Conservation (phyloP, 2,329 filamentous ascomycete species). For the Talaromyces sp. region DNA sequence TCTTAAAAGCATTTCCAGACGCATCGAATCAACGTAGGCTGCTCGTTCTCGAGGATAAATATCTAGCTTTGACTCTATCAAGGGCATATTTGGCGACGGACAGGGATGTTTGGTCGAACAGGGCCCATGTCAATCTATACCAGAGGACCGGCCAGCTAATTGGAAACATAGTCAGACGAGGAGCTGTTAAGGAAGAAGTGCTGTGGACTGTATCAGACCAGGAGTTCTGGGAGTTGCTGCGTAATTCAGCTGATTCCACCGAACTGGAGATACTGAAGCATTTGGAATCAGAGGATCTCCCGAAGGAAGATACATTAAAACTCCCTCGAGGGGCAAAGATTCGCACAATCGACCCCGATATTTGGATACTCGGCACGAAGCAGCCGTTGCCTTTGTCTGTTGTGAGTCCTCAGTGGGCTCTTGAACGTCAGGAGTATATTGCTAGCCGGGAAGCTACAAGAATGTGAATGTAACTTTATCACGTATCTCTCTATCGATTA, state of each 20-base stretch:
- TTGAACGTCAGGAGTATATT: conserved; percentile 22
- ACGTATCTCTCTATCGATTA: neutral
- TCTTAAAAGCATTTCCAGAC: conserved; percentile 30
- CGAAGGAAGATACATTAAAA: conserved; percentile 23
- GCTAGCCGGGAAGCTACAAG: conserved; percentile 15
- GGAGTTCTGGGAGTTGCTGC: conserved; percentile 35
- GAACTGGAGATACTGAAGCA: conserved; percentile 12
- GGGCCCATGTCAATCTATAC: conserved; percentile 36
- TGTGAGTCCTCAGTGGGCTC: conserved; percentile 21
- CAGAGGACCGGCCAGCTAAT: conserved; percentile 35
- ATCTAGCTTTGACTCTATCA: conserved; percentile 31
- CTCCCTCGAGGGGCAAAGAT: conserved; percentile 30
- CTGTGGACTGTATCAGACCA: conserved; percentile 36
- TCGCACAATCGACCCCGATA: conserved; percentile 34
- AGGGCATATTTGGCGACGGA: conserved; percentile 35
- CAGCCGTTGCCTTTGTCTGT: conserved; percentile 19
- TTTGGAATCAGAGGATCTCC: conserved; percentile 6
- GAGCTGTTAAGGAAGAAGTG: conserved; percentile 27
- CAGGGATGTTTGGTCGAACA: conserved; percentile 38
- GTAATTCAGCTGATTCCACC: conserved; percentile 21
- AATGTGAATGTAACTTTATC: neutral
- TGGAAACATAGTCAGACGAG: conserved; percentile 23
- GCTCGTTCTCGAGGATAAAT: conserved; percentile 30
- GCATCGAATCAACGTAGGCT: conserved; percentile 25
- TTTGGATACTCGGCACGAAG: conserved; percentile 19